These are phyloP conservation scores for Scheffersomyces stipitis DNA, from an alignment of 805 yeast genomes.

Conservation along the genomic window DNA sequence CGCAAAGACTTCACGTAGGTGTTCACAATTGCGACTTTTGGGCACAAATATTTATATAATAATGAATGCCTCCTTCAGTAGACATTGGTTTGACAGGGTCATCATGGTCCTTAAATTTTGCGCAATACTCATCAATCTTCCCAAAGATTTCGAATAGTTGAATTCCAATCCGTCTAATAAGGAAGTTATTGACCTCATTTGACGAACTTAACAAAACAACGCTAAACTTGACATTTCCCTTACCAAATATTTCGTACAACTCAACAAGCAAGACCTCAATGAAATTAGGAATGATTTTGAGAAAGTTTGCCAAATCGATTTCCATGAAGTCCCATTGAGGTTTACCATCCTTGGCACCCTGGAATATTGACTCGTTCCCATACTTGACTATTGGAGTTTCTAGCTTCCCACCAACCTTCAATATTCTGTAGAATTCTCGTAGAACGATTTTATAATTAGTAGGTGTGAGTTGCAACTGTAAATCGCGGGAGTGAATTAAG, in stretches of 20 bases:
- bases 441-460: constrained; percentile 25
- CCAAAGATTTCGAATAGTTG: constrained; percentile 34
- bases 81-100: constrained; percentile 9
- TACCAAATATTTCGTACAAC: constrained; percentile 30
- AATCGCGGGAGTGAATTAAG: constrained; percentile 37
- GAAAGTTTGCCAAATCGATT: constrained; percentile 7
- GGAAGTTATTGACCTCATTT: constrained; percentile 30
- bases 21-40: constrained; percentile 13
- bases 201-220: constrained; percentile 27
- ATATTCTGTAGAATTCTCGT: constrained; percentile 34
- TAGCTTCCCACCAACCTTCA: constrained; percentile 34
- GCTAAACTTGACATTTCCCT: constrained; percentile 29
- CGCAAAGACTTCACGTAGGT: not conserved
- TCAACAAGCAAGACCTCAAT: constrained; percentile 21
- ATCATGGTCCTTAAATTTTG: constrained; percentile 11
- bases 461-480: constrained; percentile 30
- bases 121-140: constrained; percentile 27
- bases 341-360: not conserved
- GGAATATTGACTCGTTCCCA: constrained; percentile 10
- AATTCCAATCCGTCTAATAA: constrained; percentile 28
- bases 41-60: constrained; percentile 26
- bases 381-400: constrained; percentile 28
- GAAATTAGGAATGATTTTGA: constrained; percentile 26
- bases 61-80: constrained; percentile 15
- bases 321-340: constrained; percentile 9